phyloP scores from a whole-genome alignment of 495 filamentous ascomycete genomes.

The Collariella sp. region DNA sequence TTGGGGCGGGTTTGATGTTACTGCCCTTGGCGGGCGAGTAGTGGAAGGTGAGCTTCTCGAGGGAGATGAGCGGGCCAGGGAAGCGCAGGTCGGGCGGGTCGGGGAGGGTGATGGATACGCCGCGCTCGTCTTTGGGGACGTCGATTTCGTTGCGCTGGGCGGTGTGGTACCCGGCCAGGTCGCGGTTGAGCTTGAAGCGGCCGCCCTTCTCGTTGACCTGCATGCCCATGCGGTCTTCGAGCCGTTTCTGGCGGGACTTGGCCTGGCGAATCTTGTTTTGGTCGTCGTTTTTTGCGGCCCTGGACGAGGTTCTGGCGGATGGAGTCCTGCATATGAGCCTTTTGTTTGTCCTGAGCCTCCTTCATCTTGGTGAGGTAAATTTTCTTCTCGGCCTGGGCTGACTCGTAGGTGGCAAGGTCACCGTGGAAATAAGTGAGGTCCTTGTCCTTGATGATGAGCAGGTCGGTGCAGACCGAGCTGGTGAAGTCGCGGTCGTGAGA shows the following conservation, averaged over 20 bases:
- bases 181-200: conserved; percentile 71
- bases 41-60: conserved; percentile 55
- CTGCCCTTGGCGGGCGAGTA: conserved; percentile 33
- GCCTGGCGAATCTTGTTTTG: conserved; percentile 73
- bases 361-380: conserved; percentile 62
- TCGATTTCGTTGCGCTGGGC: conserved; percentile 57
- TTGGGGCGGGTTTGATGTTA: conserved; percentile 4
- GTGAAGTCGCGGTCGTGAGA: conserved; percentile 75
- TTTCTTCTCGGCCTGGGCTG: conserved; percentile 55
- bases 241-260: conserved; percentile 68
- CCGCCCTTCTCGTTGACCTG: conserved; percentile 60
- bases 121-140: conserved; percentile 55
- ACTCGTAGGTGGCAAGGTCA: conserved; percentile 59
- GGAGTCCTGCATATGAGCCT: conserved; percentile 65
- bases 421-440: conserved; percentile 60
- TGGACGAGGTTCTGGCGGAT: conserved; percentile 60
- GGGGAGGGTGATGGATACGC: conserved; percentile 48
- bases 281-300: conserved; percentile 63
- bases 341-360: conserved; percentile 68
- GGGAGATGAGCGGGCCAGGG: conserved; percentile 59
- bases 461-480: conserved; percentile 61
- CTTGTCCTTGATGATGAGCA: conserved; percentile 65
- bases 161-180: conserved; percentile 52
- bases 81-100: conserved; percentile 60
- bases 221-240: conserved; percentile 70